A percentile compares a stretch with the other conserved stretches of the same genome.
Conservation (phyloP, 495 filamentous ascomycete species). For the Chaetomidium leptoderma region DNA sequence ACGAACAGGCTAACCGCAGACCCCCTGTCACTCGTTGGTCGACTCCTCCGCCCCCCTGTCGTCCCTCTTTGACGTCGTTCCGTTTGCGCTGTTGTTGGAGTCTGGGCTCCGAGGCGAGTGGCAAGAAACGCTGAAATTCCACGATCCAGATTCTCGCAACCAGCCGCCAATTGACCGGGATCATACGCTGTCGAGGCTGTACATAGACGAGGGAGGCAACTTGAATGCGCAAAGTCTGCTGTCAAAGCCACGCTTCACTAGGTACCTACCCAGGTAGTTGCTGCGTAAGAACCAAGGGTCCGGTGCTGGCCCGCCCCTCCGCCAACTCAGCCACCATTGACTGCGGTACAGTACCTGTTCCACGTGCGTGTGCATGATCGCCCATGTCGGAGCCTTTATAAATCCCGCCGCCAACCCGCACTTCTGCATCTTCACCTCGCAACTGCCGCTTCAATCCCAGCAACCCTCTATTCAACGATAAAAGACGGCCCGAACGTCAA, state of each 20-base stretch:
- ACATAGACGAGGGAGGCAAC: constrained; percentile 3
- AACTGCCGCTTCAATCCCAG: no score
- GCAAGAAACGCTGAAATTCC: not conserved
- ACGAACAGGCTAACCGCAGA: no score
- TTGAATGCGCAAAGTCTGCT: not conserved
- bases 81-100: not conserved
- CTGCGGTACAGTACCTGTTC: no score
- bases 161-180: not conserved
- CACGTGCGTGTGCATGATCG: no score
- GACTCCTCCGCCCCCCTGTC: not conserved
- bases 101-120: not conserved
- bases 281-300: no score
- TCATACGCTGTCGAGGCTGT: no score
- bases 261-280: constrained; percentile 1
- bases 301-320: constrained; percentile 11
- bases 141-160: not conserved
- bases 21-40: no score
- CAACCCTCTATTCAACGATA: no score
- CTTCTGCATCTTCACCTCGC: no score
- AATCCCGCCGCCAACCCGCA: no score
- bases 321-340: not conserved
- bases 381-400: no score
- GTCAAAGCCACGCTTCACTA: not conserved
- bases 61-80: not conserved
- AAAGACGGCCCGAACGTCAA: no score